phyloP scores from a whole-genome alignment of 2,329 filamentous ascomycete species.

The Xylariales sp. region DNA sequence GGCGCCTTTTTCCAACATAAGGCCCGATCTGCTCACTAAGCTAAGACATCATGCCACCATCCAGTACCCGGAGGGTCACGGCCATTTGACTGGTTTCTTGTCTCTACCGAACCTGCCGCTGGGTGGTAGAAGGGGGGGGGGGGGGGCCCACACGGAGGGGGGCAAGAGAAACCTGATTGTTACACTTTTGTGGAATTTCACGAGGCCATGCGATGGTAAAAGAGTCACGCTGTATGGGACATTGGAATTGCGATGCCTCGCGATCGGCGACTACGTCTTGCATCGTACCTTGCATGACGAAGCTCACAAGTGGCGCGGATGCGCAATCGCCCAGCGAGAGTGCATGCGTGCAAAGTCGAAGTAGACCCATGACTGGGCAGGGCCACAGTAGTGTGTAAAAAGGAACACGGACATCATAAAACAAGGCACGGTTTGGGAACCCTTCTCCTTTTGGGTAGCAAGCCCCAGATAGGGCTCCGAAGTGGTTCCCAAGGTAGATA shows the following conservation, averaged over 20 bases:
- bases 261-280: slow-evolving; percentile 2
- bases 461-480: too few species aligned
- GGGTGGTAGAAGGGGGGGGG: too few species aligned
- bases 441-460: too few species aligned
- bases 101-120: slow-evolving; percentile 6
- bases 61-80: too few species aligned
- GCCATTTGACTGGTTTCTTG: neutral
- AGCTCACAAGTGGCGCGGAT: neutral
- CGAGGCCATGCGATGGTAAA: slow-evolving; percentile 2
- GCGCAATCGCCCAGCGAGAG: too few species aligned
- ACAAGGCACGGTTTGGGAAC: too few species aligned
- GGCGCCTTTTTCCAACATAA: neutral
- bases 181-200: slow-evolving; percentile 5
- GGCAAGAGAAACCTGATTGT: slow-evolving; percentile 1
- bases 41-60: slow-evolving; percentile 7
- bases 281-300: slow-evolving; percentile 7
- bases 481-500: too few species aligned
- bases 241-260: neutral
- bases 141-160: too few species aligned
- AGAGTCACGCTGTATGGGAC: slow-evolving; percentile 6
- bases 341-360: too few species aligned
- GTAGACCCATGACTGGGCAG: too few species aligned
- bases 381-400: too few species aligned
- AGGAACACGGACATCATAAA: too few species aligned
- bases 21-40: slow-evolving; percentile 1